phyloP scores from a whole-genome alignment of 345 rosid genomes.

The Cardiospermum halicacabum region DNA sequence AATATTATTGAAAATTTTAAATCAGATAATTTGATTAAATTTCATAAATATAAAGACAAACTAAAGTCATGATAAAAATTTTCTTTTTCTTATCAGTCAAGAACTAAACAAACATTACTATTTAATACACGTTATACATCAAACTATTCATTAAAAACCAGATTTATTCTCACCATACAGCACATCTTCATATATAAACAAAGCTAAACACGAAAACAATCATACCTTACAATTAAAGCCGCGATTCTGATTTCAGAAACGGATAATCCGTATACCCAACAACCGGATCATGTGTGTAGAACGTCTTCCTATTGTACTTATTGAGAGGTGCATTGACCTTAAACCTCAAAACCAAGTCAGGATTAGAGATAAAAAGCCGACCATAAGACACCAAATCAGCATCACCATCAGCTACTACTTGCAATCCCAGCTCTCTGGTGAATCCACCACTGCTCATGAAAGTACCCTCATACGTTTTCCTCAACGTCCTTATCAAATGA shows the following conservation, averaged over 20 bases:
- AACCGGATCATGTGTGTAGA: slow-evolving; percentile 65
- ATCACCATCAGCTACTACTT: slow-evolving; percentile 60
- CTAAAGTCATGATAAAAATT: too few relatives aligned
- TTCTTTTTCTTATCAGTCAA: too few relatives aligned
- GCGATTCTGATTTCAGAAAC: slow-evolving; percentile 28
- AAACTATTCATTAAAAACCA: too few relatives aligned
- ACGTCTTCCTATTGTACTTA: slow-evolving; percentile 59
- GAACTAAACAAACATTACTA: too few relatives aligned
- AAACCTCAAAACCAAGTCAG: slow-evolving; percentile 65
- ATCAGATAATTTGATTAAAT: too few relatives aligned
- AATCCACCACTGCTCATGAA: slow-evolving; percentile 79
- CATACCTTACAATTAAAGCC: slow-evolving; percentile 29
- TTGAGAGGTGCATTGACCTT: slow-evolving; percentile 49
- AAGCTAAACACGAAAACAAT: too few relatives aligned
- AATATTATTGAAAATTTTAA: too few relatives aligned
- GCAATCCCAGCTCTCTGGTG: slow-evolving; percentile 58
- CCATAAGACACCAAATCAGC: slow-evolving; percentile 81
- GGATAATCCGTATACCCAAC: slow-evolving; percentile 83
- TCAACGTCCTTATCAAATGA: slow-evolving; percentile 43
- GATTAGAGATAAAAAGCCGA: slow-evolving; percentile 75
- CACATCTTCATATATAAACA: too few relatives aligned
- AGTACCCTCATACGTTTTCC: slow-evolving; percentile 57
- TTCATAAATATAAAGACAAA: too few relatives aligned
- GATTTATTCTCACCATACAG: too few relatives aligned
- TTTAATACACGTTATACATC: too few relatives aligned